Conservation (phyloP, 2,329 filamentous ascomycete genomes). For the Ascochyta fabae region DNA sequence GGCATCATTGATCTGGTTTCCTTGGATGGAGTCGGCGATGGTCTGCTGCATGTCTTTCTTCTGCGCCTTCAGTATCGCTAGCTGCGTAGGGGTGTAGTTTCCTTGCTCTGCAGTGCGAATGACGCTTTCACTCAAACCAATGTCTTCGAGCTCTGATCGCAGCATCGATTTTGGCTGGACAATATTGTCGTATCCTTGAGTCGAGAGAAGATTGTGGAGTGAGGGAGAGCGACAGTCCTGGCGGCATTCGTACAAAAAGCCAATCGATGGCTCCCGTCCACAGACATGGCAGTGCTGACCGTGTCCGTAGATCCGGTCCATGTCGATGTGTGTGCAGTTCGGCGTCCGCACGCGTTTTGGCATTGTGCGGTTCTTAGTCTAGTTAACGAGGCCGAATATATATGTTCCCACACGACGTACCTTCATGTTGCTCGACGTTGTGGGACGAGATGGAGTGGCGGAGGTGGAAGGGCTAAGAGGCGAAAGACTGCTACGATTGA, state of each 20-base stretch:
- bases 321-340: slow-evolving; percentile 71
- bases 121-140: slow-evolving; percentile 43
- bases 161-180: slow-evolving; percentile 26
- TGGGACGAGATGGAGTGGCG: not conserved
- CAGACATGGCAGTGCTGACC: slow-evolving; percentile 65
- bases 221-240: slow-evolving; percentile 58
- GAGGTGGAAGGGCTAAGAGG: not conserved
- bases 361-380: slow-evolving; percentile 27
- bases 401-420: not conserved
- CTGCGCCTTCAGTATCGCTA: slow-evolving; percentile 39
- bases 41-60: slow-evolving; percentile 40
- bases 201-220: slow-evolving; percentile 10
- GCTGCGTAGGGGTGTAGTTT: slow-evolving; percentile 41
- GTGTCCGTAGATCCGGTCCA: slow-evolving; percentile 68
- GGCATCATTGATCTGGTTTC: slow-evolving; percentile 25
- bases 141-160: slow-evolving; percentile 35
- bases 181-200: not conserved
- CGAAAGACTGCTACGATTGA: slow-evolving; percentile 3
- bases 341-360: slow-evolving; percentile 31
- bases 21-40: slow-evolving; percentile 33
- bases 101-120: slow-evolving; percentile 44
- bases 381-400: slow-evolving; percentile 14
- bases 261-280: slow-evolving; percentile 60
- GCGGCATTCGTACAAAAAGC: slow-evolving; percentile 77
- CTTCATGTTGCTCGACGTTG: not conserved